Evolutionary conservation across 73 alveolate genomes (phyloP).

Genomic region (Symbiodinium pilosum): DNA sequence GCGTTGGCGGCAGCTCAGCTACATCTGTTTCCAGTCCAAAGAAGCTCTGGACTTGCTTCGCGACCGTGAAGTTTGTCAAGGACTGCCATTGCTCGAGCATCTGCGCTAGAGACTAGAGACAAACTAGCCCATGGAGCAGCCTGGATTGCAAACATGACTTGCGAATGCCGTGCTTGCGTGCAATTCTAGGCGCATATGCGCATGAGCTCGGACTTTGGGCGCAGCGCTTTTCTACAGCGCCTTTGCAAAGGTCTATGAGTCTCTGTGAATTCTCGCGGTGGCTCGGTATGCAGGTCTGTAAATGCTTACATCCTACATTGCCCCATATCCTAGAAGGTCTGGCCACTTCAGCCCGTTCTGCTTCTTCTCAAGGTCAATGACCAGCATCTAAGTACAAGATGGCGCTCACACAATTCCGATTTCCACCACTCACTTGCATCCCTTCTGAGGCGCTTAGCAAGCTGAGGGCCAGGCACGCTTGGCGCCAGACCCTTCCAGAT

Average conservation of each 20-base stretch:
- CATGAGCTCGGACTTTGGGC: background rate
- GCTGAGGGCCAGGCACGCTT: background rate
- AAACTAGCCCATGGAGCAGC: no score
- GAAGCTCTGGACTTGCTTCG: background rate
- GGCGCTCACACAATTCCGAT: background rate
- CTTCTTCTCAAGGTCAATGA: background rate
- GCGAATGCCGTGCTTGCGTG: no score
- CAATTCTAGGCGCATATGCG: background rate
- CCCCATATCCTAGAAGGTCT: background rate
- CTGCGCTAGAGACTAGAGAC: background rate
- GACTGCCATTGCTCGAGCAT: background rate
- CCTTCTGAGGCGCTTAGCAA: no score
- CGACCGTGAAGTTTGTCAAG: no score
- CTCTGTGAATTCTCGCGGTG: background rate
- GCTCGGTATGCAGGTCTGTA: background rate
- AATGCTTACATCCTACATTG: no score
- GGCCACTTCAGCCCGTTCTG: conserved; percentile 20
- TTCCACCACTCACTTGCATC: background rate
- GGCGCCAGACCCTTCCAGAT: background rate
- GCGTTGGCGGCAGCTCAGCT: no score
- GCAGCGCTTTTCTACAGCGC: background rate
- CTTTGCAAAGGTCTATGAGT: background rate
- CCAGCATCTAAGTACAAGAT: background rate
- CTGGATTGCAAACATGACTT: no score
- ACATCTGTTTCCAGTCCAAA: background rate